Percentiles rank a stretch among this genome's conserved stretches.
Evolutionary conservation across 176 grass and related monocot genomes (phyloP).

Genomic region (Pontederia paniculata): DNA sequence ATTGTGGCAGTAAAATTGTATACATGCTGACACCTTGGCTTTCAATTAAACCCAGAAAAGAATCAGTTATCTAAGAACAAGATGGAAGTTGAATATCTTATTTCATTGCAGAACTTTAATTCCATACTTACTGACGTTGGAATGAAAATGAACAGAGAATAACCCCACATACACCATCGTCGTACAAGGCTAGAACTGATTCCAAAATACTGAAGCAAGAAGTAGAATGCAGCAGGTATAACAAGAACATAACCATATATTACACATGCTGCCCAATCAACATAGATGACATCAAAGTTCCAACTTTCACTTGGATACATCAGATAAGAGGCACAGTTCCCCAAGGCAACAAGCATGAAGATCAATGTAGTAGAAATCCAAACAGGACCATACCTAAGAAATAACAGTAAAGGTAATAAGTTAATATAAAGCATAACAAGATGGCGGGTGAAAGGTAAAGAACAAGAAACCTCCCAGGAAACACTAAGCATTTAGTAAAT

Average conservation of each 20-base stretch:
- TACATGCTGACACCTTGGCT: too few relatives aligned
- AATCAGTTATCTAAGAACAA: too few relatives aligned
- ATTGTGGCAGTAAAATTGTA: too few relatives aligned
- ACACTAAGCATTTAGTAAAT: too few relatives aligned
- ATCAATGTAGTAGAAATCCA: constrained; percentile 95
- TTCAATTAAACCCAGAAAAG: too few relatives aligned
- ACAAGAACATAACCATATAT: constrained; percentile 77
- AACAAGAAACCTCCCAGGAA: too few relatives aligned
- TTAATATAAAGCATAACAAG: too few relatives aligned
- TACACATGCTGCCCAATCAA: constrained; percentile 81
- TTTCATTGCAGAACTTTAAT: too few relatives aligned
- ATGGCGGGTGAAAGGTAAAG: too few relatives aligned
- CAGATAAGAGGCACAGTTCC: constrained; percentile 74
- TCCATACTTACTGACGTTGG: constrained; percentile 67
- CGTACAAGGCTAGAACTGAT: constrained; percentile 49
- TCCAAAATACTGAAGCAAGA: constrained; percentile 91
- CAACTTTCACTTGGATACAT: constrained; percentile 48
- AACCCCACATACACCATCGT: constrained; percentile 97
- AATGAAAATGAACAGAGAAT: constrained; percentile 88
- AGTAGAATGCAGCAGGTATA: constrained; percentile 69
- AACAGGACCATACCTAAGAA: constrained; percentile 59
- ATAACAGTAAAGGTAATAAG: too few relatives aligned
- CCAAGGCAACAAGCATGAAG: constrained; percentile 69
- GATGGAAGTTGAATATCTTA: too few relatives aligned
- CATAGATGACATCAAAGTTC: constrained; percentile 85